Conservation (phyloP, 805 yeast species). For the Geotrichum ghanense region DNA sequence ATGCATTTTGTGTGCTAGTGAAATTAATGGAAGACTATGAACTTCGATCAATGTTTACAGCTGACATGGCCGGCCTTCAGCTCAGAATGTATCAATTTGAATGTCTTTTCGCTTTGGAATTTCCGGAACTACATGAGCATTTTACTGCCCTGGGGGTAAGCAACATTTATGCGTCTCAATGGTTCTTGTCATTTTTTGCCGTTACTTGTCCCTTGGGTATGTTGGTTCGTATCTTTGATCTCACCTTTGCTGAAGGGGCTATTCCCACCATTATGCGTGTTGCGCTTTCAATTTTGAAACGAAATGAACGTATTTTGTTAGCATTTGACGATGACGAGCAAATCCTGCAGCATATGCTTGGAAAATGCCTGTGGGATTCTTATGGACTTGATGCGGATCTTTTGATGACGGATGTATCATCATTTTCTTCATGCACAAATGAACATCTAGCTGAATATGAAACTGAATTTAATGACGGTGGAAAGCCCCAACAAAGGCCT, state of each 20-base stretch:
- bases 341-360: slow-evolving; percentile 30
- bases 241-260: slow-evolving; percentile 40
- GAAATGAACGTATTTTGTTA: slow-evolving; percentile 30
- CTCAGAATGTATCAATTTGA: slow-evolving; percentile 43
- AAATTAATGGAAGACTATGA: slow-evolving; percentile 49
- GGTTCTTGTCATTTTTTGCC: slow-evolving; percentile 53
- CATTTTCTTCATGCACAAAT: slow-evolving; percentile 7
- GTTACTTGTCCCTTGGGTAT: slow-evolving; percentile 47
- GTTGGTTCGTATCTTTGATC: slow-evolving; percentile 40
- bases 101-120: slow-evolving; percentile 29
- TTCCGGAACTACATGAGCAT: slow-evolving; percentile 34
- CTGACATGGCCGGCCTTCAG: slow-evolving; percentile 44
- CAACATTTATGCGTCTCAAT: slow-evolving; percentile 42
- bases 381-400: slow-evolving; percentile 28
- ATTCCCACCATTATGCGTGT: slow-evolving; percentile 45
- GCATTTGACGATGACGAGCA: slow-evolving; percentile 30
- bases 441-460: slow-evolving; percentile 11
- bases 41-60: slow-evolving; percentile 39
- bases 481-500: neutral
- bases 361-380: slow-evolving; percentile 32
- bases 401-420: slow-evolving; percentile 23
- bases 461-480: slow-evolving; percentile 1
- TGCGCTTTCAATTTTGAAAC: slow-evolving; percentile 39
- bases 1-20: slow-evolving; percentile 40
- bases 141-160: slow-evolving; percentile 33